Percentiles rank a stretch among this genome's conserved stretches.
These are phyloP conservation scores for Phyllosticta capitalensis DNA, from an alignment of 2,329 filamentous ascomycete genomes.

Conservation along the genomic window DNA sequence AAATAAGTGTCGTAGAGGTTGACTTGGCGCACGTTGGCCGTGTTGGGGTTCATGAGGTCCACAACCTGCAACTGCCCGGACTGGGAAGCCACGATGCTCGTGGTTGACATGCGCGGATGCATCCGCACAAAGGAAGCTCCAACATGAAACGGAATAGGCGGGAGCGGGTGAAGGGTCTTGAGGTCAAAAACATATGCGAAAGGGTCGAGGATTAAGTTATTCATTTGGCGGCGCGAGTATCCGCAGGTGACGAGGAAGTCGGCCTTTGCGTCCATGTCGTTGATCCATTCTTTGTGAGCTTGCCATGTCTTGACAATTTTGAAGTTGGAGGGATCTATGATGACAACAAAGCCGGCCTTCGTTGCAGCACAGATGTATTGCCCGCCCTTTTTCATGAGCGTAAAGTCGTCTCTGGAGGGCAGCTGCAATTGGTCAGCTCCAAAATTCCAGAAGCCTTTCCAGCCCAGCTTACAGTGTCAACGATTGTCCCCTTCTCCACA, in stretches of 20 bases:
- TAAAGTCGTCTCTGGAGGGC: conserved; percentile 67
- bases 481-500: conserved; percentile 44
- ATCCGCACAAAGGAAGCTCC: conserved; percentile 92
- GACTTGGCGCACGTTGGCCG: conserved; percentile 74
- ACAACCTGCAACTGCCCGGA: conserved; percentile 91
- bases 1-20: conserved; percentile 64
- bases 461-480: conserved; percentile 26
- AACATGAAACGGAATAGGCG: conserved; percentile 84
- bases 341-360: conserved; percentile 69
- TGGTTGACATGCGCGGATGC: conserved; percentile 92
- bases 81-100: conserved; percentile 86
- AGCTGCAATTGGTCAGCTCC: conserved; percentile 39
- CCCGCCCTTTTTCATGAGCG: conserved; percentile 76
- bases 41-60: conserved; percentile 87
- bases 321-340: conserved; percentile 72
- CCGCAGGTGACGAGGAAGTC: conserved; percentile 95
- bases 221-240: conserved; percentile 73
- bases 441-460: neutral
- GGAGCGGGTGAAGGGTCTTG: conserved; percentile 77
- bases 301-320: conserved; percentile 79
- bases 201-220: conserved; percentile 75
- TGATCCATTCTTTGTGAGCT: conserved; percentile 79
- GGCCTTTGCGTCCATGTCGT: conserved; percentile 94
- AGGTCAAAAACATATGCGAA: conserved; percentile 94
- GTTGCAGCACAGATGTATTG: conserved; percentile 91